These are phyloP conservation scores for Mayamaea pseudoterrestris DNA, from an alignment of 108 stramenopile genomes.

Conservation along the genomic window DNA sequence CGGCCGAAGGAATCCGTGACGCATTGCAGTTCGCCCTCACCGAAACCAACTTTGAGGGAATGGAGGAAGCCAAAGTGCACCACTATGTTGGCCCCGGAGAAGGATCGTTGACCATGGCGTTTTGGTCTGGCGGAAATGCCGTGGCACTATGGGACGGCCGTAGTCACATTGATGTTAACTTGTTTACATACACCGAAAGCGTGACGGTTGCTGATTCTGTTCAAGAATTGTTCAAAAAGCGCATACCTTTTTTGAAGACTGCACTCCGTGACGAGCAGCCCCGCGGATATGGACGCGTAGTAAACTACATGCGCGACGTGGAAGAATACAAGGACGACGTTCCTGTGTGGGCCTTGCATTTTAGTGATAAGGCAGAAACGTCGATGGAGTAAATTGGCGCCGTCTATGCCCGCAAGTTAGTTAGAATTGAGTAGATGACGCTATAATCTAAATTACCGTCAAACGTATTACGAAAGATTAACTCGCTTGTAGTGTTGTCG, in stretches of 20 bases:
- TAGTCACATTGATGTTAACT: slow-evolving; percentile 24
- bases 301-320: slow-evolving; percentile 27
- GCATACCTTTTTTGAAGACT: not conserved
- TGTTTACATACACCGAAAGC: slow-evolving; percentile 30
- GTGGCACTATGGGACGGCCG: slow-evolving; percentile 27
- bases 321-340: not conserved
- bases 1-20: not conserved
- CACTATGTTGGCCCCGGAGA: slow-evolving; percentile 10
- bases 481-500: too few relatives aligned
- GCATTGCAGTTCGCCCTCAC: not conserved
- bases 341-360: not conserved
- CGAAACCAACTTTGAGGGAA: not conserved
- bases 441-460: too few relatives aligned
- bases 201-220: not conserved
- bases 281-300: slow-evolving; percentile 32
- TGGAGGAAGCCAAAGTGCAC: not conserved
- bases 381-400: too few relatives aligned
- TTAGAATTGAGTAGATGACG: too few relatives aligned
- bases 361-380: too few relatives aligned
- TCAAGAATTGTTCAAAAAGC: not conserved
- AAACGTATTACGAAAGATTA: too few relatives aligned
- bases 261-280: slow-evolving; percentile 31
- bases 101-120: slow-evolving; percentile 17
- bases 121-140: slow-evolving; percentile 6
- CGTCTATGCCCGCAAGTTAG: too few relatives aligned